Evolutionary conservation across 768 basidiomycete genomes (phyloP).

Genomic region (Roridomyces roridus): DNA sequence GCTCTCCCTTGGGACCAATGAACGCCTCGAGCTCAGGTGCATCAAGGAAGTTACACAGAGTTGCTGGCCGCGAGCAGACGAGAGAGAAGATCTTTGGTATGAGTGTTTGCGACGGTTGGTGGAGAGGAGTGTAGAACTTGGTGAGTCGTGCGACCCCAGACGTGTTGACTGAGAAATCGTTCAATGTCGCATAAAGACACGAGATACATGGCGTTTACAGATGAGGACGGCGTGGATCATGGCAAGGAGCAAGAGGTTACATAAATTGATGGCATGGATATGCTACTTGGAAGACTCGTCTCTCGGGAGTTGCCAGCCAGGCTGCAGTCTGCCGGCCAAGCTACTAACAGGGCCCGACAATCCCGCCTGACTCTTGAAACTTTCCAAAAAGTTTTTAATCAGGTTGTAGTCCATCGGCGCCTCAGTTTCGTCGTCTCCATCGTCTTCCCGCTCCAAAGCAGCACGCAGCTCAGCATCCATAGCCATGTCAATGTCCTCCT

Average conservation of each 20-base stretch:
- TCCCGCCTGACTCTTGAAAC: constrained; percentile 92
- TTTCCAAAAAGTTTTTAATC: constrained; percentile 97
- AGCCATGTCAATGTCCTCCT: constrained; percentile 78
- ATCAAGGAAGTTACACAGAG: constrained; percentile 96
- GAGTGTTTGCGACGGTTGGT: constrained; percentile 69
- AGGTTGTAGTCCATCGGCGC: constrained; percentile 80
- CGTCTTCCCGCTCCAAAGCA: constrained; percentile 58
- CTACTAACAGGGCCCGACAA: constrained; percentile 91
- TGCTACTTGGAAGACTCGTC: constrained; percentile 39
- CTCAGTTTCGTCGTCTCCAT: constrained; percentile 56
- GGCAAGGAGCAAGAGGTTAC: background rate
- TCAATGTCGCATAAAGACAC: constrained; percentile 23
- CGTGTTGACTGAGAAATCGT: constrained; percentile 77
- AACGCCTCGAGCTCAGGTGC: constrained; percentile 85
- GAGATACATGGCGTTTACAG: constrained; percentile 53
- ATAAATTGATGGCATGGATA: too few species aligned
- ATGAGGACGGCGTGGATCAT: constrained; percentile 92
- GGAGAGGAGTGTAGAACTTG: constrained; percentile 88
- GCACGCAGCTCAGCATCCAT: constrained; percentile 89
- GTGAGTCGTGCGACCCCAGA: constrained; percentile 84
- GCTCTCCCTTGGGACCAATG: constrained; percentile 60
- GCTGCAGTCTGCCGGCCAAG: constrained; percentile 82
- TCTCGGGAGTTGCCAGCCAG: constrained; percentile 75
- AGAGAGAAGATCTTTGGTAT: constrained; percentile 92
- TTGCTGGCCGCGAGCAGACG: constrained; percentile 79